Evolutionary conservation across 1,284 basidiomycete genomes (phyloP).

Genomic region (Cutaneotrichosporon cavernicola): DNA sequence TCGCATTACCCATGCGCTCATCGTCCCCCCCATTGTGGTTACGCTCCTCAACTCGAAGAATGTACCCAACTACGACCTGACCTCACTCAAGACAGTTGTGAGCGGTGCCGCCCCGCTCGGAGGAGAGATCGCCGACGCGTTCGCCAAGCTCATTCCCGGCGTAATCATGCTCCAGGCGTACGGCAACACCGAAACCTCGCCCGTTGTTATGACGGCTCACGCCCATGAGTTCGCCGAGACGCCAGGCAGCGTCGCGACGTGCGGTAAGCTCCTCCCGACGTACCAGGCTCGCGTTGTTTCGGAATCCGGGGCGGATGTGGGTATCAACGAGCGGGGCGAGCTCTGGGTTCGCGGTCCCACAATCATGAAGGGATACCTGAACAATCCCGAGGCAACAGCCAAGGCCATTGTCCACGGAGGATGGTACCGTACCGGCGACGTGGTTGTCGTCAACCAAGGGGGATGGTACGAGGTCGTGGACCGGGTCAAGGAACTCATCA

Average conservation of each 20-base stretch:
- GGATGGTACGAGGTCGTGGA: constrained; percentile 57
- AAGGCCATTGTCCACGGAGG: constrained; percentile 59
- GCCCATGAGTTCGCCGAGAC: constrained; percentile 33
- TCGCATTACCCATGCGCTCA: constrained; percentile 62
- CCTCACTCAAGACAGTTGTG: constrained; percentile 62
- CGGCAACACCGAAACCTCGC: constrained; percentile 56
- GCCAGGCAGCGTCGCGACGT: constrained; percentile 63
- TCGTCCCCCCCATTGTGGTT: constrained; percentile 84
- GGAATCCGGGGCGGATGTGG: constrained; percentile 50
- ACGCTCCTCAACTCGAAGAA: constrained; percentile 55
- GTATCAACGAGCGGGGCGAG: constrained; percentile 66
- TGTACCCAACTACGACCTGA: constrained; percentile 68
- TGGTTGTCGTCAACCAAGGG: constrained; percentile 63
- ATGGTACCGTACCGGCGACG: constrained; percentile 84
- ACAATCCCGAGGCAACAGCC: constrained; percentile 65
- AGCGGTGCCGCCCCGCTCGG: constrained; percentile 83
- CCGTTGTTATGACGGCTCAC: constrained; percentile 37
- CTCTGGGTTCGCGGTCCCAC: constrained; percentile 74
- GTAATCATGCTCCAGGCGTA: constrained; percentile 48
- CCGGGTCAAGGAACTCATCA: constrained; percentile 73
- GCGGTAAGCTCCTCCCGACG: constrained; percentile 73
- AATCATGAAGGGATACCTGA: constrained; percentile 71
- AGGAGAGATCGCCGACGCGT: constrained; percentile 36
- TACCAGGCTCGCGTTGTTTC: constrained; percentile 71
- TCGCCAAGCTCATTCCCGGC: constrained; percentile 31